Evolutionary conservation across 2,329 filamentous ascomycete genomes (phyloP), one percentile per base, ranked within the genome.

Genomic region (Aureobasidium vineae): DNA sequence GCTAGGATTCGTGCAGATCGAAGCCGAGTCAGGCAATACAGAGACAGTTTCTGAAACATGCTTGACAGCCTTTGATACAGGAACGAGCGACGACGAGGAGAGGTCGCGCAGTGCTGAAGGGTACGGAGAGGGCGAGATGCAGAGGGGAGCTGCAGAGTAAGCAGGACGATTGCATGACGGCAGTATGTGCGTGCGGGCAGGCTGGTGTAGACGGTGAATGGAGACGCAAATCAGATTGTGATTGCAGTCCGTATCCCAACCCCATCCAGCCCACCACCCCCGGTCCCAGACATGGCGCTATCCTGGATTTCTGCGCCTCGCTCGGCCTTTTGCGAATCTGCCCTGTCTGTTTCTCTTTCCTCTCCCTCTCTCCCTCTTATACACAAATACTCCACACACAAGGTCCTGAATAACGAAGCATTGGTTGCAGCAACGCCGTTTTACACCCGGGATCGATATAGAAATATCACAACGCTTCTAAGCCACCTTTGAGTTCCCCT

Each of bases 221-320:
- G 23, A 41, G 38, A 31, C 38, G 54, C 54, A 59, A 59, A 45
- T 23, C 15, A 52, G 15, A n/a, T 52, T n/a, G 49, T 43, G 54
- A 59, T 59, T 45, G 54, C 54, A 26, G 54, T 16, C 23, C 54
- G 31, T 57, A 57, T 57, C 28, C 54, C 54, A 45, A 59, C 38
- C 54, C 38, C 54, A 57, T 57, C 54, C 54, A 59, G 40, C 54
- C 54, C 53, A 41, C 36, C 54, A 41, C 36, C 54, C 33, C 54
- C 38, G 38, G 54, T 57, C 53, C 38, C 26, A 57, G 54, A 59
- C 54, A 59, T 59, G 26, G 54, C 54, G 54, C 54, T 38, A 59
- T 59, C 54, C 54, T 59, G 49, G 19, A n/a, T 50, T 61, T 61
- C 57, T 61, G 41, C 57, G 43, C 43, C 57, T 61, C 57, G 26